Evolutionary conservation across 140 eudicot genomes (phyloP).

Genomic region (Bidens hawaiensis): DNA sequence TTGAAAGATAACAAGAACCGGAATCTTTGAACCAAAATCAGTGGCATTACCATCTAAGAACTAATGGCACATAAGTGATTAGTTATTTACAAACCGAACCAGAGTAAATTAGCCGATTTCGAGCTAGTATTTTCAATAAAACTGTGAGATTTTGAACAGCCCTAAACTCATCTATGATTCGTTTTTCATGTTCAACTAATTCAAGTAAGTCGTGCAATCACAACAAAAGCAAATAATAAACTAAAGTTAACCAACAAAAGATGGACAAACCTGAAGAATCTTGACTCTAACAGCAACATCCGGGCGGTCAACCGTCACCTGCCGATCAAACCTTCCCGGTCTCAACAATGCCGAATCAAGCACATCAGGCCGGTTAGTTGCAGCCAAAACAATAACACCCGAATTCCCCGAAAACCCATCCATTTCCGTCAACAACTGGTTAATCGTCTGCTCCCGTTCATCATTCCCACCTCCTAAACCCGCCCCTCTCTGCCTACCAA

Average conservation of each 20-base stretch:
- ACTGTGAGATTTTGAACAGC: no score
- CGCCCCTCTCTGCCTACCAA: slow-evolving; percentile 41
- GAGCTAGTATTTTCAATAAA: no score
- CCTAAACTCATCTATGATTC: no score
- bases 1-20: not conserved
- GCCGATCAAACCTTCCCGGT: slow-evolving; percentile 72
- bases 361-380: slow-evolving; percentile 48
- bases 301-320: slow-evolving; percentile 90
- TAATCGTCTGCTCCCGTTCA: slow-evolving; percentile 37
- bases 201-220: no score
- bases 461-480: slow-evolving; percentile 30
- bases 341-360: slow-evolving; percentile 43
- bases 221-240: not conserved
- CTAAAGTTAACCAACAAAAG: not conserved
- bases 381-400: slow-evolving; percentile 48
- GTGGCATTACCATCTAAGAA: not conserved
- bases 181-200: no score
- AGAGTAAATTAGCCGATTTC: no score
- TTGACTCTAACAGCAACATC: slow-evolving; percentile 95
- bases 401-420: slow-evolving; percentile 57
- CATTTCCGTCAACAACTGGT: slow-evolving; percentile 46
- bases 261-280: slow-evolving; percentile 74
- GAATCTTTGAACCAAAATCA: not conserved
- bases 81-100: no score
- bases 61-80: not conserved